Conservation (phyloP, 345 rosid species). For the Cardamine resedifolia region DNA sequence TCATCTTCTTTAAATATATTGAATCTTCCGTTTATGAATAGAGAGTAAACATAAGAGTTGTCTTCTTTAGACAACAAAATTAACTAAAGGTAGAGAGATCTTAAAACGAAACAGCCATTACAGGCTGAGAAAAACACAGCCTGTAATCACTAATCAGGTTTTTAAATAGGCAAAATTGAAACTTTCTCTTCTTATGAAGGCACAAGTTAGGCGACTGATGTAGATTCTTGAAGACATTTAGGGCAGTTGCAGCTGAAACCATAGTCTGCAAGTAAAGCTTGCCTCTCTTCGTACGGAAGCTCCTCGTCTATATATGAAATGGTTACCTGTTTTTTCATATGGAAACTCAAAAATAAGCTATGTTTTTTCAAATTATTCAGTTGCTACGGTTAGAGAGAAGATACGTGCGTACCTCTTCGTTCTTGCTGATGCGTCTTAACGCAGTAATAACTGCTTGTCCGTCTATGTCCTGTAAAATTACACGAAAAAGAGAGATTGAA, state of each 20-base stretch:
- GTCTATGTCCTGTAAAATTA: conserved; percentile 65
- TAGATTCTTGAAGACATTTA: conserved; percentile 55
- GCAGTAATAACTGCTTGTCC: conserved; percentile 85
- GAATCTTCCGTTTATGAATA: neutral
- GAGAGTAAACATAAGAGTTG: neutral
- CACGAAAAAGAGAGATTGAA: neutral
- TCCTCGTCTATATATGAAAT: conserved; percentile 89
- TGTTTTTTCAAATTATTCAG: neutral
- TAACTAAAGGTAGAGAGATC: neutral
- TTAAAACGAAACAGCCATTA: neutral
- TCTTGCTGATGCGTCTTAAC: conserved; percentile 48
- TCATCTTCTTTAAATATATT: conserved; percentile 1
- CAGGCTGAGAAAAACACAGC: neutral
- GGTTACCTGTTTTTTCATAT: conserved; percentile 48
- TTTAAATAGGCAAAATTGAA: conserved; percentile 8
- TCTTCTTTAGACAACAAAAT: neutral
- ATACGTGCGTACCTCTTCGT: conserved; percentile 65
- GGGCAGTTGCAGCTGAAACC: conserved; percentile 76
- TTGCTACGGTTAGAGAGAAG: neutral
- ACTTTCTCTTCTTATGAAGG: neutral
- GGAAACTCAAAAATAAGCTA: neutral
- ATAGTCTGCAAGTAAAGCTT: conserved; percentile 67
- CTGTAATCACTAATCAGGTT: neutral
- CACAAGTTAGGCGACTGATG: conserved; percentile 2
- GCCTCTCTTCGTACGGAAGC: conserved; percentile 66